These are phyloP conservation scores for Peniophora sp. DNA, from an alignment of 1,284 basidiomycete genomes.

Conservation along the genomic window DNA sequence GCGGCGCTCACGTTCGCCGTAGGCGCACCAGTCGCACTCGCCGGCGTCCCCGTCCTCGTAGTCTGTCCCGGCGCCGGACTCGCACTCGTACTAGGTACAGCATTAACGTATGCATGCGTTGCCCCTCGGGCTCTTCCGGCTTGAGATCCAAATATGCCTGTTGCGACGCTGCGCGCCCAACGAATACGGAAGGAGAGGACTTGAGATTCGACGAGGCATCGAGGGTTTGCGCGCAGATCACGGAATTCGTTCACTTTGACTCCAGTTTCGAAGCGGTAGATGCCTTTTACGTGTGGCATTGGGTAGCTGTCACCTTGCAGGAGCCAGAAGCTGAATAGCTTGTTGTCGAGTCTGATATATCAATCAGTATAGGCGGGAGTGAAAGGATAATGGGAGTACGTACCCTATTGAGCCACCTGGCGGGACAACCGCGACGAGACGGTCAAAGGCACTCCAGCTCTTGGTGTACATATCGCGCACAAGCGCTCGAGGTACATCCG, in stretches of 20 bases:
- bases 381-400: conserved; percentile 16
- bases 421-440: conserved; percentile 76
- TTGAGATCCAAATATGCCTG: conserved; percentile 41
- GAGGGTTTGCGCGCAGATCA: conserved; percentile 76
- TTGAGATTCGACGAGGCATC: conserved; percentile 74
- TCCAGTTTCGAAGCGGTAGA: conserved; percentile 78
- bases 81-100: conserved; percentile 19
- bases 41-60: conserved; percentile 17
- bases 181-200: conserved; percentile 70
- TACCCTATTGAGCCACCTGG: conserved; percentile 83
- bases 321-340: conserved; percentile 81
- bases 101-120: conserved; percentile 17
- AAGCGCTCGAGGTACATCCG: conserved; percentile 75
- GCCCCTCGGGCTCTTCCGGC: conserved; percentile 28
- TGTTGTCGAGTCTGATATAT: conserved; percentile 68
- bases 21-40: conserved; percentile 6
- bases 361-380: conserved; percentile 3
- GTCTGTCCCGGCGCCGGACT: conserved; percentile 20
- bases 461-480: conserved; percentile 86
- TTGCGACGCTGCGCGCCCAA: conserved; percentile 64
- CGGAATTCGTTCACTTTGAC: conserved; percentile 80
- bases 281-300: conserved; percentile 72
- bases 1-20: conserved; percentile 14
- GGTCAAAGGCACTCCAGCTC: conserved; percentile 82
- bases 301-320: conserved; percentile 70